phyloP scores from a whole-genome alignment of 2,329 filamentous ascomycete species.

The Penicillium sp. region DNA sequence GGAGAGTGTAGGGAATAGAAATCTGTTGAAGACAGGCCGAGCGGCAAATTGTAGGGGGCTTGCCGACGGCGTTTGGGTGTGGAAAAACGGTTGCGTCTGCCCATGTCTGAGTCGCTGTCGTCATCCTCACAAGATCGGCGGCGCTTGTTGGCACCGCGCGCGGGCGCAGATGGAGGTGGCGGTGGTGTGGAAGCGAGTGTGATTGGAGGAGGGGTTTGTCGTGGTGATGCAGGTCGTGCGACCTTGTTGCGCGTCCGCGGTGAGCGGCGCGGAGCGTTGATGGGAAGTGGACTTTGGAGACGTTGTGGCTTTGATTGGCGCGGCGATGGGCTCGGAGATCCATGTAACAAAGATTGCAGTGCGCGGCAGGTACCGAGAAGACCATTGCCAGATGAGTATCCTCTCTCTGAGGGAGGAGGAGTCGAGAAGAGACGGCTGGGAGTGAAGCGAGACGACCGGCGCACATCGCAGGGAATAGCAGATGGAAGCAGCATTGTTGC shows the following conservation, averaged over 20 bases:
- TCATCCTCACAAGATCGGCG: conserved; percentile 33
- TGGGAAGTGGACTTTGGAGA: conserved; percentile 42
- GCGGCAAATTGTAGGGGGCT: conserved; percentile 44
- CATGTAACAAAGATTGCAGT: conserved; percentile 43
- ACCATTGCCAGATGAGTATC: conserved; percentile 36
- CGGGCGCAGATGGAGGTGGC: conserved; percentile 26
- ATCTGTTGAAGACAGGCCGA: conserved; percentile 45
- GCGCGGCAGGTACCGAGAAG: conserved; percentile 45
- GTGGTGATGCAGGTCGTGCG: conserved; percentile 21
- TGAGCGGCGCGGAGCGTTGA: conserved; percentile 29
- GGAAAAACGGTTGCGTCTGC: conserved; percentile 29
- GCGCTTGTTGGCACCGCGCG: conserved; percentile 42
- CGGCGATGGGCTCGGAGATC: conserved; percentile 40
- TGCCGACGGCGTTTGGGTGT: conserved; percentile 49
- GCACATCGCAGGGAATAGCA: conserved; percentile 46
- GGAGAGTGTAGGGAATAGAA: conserved; percentile 44
- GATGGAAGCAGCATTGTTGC: conserved; percentile 47
- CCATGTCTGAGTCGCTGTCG: conserved; percentile 13
- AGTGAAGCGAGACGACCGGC: conserved; percentile 38
- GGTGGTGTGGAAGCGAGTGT: conserved; percentile 19
- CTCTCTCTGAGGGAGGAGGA: conserved; percentile 39
- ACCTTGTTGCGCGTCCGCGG: conserved; percentile 32
- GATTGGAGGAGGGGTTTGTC: conserved; percentile 20
- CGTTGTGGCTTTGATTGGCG: conserved; percentile 36
- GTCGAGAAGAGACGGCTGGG: conserved; percentile 39